Percentiles rank a stretch among this genome's conserved stretches.
Evolutionary conservation across 2,329 filamentous ascomycete genomes (phyloP).

Genomic region (Aspergillus sergii): DNA sequence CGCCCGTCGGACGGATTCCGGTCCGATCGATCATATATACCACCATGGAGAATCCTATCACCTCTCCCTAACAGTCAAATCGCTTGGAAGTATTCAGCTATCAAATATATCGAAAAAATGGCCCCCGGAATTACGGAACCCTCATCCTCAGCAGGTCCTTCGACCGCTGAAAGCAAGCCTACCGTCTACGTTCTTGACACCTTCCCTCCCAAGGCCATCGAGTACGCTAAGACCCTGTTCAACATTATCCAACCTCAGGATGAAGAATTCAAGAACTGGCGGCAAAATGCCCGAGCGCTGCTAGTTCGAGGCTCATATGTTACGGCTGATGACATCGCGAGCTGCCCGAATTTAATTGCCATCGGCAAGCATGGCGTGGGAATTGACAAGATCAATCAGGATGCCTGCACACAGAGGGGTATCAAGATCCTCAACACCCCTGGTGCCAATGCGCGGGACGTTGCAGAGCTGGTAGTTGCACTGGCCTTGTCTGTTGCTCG

Average conservation of each 20-base stretch:
- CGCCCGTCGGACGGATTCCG: not conserved
- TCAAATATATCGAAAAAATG: not conserved
- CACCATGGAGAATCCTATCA: constrained; percentile 15
- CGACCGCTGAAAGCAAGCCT: not conserved
- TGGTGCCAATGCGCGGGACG: constrained; percentile 48
- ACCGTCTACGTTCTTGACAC: not conserved
- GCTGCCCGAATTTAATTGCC: not conserved
- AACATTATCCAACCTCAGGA: constrained; percentile 41
- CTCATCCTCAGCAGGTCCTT: not conserved
- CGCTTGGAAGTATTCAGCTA: not conserved
- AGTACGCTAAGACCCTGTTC: constrained; percentile 40
- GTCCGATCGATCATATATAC: not conserved
- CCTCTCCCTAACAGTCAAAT: constrained; percentile 11
- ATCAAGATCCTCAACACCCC: constrained; percentile 54
- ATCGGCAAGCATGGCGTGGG: not conserved
- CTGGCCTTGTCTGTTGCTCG: constrained; percentile 41
- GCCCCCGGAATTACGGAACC: not conserved
- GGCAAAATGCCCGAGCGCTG: constrained; percentile 43
- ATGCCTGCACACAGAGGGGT: constrained; percentile 40
- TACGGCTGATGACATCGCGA: not conserved
- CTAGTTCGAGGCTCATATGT: constrained; percentile 40
- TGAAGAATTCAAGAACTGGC: constrained; percentile 43
- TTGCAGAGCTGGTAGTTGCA: constrained; percentile 41
- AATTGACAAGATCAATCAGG: constrained; percentile 1
- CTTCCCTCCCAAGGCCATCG: not conserved